Evolutionary conservation across 371 early-diverging fungal species (phyloP).

Genomic region (Actinomucor elegans): DNA sequence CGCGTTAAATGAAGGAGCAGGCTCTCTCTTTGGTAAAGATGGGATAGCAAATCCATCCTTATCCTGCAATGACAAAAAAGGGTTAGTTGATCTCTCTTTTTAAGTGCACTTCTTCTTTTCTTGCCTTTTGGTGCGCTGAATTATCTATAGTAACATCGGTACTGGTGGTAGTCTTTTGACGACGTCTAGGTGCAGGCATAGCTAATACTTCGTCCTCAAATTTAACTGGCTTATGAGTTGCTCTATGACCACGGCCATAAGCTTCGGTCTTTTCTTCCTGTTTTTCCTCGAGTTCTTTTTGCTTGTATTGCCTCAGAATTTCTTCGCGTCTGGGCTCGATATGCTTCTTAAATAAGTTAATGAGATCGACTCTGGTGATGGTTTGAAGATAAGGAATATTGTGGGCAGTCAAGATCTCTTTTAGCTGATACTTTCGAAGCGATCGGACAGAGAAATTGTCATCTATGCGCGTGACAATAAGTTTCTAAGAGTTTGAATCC

Average conservation of each 20-base stretch:
- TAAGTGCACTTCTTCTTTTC: no score
- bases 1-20: background rate
- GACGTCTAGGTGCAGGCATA: background rate
- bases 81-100: no score
- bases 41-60: conserved; percentile 17
- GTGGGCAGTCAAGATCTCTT: conserved; percentile 13
- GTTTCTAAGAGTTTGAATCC: background rate
- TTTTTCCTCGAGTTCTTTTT: background rate
- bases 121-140: no score
- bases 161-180: background rate
- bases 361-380: background rate
- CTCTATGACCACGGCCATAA: conserved; percentile 7
- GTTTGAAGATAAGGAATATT: conserved; percentile 3
- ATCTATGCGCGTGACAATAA: background rate
- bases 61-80: background rate
- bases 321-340: conserved; percentile 8
- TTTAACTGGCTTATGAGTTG: background rate
- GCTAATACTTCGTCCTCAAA: background rate
- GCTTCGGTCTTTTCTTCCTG: background rate
- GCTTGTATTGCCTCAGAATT: background rate
- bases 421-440: conserved; percentile 17
- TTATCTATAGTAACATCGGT: no score
- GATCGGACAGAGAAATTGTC: conserved; percentile 13
- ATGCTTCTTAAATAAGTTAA: conserved; percentile 9
- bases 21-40: background rate